Conservation (phyloP, 2,329 filamentous ascomycete genomes). For the Colletotrichum sojae region DNA sequence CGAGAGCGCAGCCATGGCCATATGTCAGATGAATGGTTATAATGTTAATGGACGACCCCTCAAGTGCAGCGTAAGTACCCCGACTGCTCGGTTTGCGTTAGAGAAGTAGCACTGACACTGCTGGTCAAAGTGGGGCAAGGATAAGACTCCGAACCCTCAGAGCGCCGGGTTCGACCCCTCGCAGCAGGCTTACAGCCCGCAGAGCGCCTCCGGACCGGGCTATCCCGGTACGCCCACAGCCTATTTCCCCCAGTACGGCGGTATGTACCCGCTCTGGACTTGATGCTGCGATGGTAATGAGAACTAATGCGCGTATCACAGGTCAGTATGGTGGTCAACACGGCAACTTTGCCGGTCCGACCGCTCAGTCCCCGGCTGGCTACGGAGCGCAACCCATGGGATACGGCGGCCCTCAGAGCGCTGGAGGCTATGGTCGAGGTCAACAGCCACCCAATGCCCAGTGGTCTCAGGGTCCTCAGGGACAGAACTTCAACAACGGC, state of each 20-base stretch:
- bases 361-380: slow-evolving; percentile 72
- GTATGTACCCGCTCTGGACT: slow-evolving; percentile 60
- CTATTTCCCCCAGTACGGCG: slow-evolving; percentile 96
- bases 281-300: no score
- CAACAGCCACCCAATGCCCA: slow-evolving; percentile 71
- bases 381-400: slow-evolving; percentile 79
- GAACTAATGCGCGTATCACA: slow-evolving; percentile 42
- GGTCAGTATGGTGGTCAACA: slow-evolving; percentile 76
- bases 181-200: slow-evolving; percentile 77
- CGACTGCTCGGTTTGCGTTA: neutral
- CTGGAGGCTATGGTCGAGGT: slow-evolving; percentile 88
- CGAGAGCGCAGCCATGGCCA: slow-evolving; percentile 98
- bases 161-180: slow-evolving; percentile 84
- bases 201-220: slow-evolving; percentile 79
- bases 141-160: slow-evolving; percentile 85
- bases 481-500: slow-evolving; percentile 73
- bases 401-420: slow-evolving; percentile 80
- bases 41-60: slow-evolving; percentile 96
- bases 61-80: slow-evolving; percentile 91
- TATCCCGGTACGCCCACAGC: slow-evolving; percentile 84
- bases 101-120: slow-evolving; percentile 30
- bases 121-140: slow-evolving; percentile 91
- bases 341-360: slow-evolving; percentile 74
- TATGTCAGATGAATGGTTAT: slow-evolving; percentile 97
- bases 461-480: slow-evolving; percentile 65